Evolutionary conservation across 129 eudicot genomes (phyloP), one percentile per base, ranked within the genome.

Genomic region (Chrysanthemum makinoi): DNA sequence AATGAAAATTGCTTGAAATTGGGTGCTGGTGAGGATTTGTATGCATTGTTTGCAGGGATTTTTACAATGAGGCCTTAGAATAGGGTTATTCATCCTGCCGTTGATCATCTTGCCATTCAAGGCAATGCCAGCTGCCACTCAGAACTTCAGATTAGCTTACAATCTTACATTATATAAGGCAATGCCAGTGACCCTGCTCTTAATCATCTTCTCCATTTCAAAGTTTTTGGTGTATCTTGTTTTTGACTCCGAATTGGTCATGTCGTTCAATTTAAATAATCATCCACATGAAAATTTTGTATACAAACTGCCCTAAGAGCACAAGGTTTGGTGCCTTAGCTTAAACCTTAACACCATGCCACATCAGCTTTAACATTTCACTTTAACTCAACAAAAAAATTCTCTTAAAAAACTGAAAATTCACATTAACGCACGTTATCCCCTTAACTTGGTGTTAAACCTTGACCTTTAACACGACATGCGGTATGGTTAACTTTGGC

Each of bases 61-160:
- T 92, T 89, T 57, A 93, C 95, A 58, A 93, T 89, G 98, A 85
- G 89, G 73, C 98, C 98, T 30, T 93, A 96, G 98, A 62, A 83
- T 49, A 87, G 87, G 68, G 92, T 93, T 19, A 80, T 93, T 44
- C 95, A 93, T 65, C 88, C 88, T 13, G 80, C 96, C 6, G 87
- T 94, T 72, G 95, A 94, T 77, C 96, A 89, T 87, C 86, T 89
- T 54, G 96, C 87, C 19, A 79, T 94, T 66, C 76, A 82, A 72
- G 93, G 98, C 70, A 80, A 72, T 69, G 84, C 80, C 58, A 49
- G 83, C 52, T 95, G 89, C 65, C 96, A 83, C 19, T 85, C 98
- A 3, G 98, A 89, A 76, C 86, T 94, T 62, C 96, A 89, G 96
- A 96, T 93, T 64, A 74, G 20, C 20, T 20, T 20, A 20, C 20